Evolutionary conservation across 129 eudicot genomes (phyloP).

Genomic region (Lonicera japonica): DNA sequence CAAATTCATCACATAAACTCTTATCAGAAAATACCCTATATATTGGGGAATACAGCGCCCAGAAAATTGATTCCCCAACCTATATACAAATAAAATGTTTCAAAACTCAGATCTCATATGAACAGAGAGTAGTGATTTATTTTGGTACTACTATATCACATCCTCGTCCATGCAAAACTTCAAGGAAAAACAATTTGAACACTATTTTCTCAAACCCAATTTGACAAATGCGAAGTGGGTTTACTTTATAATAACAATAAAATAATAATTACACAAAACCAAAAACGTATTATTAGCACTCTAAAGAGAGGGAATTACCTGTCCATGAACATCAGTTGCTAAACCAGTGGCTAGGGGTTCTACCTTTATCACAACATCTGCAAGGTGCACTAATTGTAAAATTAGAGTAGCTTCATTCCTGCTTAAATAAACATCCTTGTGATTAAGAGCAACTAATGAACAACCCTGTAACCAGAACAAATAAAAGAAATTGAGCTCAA

Average conservation of each 20-base stretch:
- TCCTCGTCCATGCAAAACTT: too few relatives aligned
- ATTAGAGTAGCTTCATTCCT: slow-evolving; percentile 39
- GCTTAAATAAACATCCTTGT: slow-evolving; percentile 66
- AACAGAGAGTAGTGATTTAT: too few relatives aligned
- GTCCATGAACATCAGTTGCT: slow-evolving; percentile 96
- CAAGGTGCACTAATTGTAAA: slow-evolving; percentile 60
- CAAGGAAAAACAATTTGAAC: background rate
- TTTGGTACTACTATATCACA: too few relatives aligned
- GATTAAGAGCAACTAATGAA: slow-evolving; percentile 54
- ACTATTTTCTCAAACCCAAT: background rate
- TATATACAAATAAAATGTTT: too few relatives aligned
- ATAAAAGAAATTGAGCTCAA: slow-evolving; percentile 6
- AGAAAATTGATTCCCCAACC: too few relatives aligned
- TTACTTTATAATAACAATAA: background rate
- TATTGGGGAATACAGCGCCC: too few relatives aligned
- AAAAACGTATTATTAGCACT: background rate
- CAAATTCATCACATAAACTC: too few relatives aligned
- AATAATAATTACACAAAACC: background rate
- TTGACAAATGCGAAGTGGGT: background rate
- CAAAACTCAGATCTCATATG: too few relatives aligned
- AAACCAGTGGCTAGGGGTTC: slow-evolving; percentile 91
- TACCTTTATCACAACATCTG: slow-evolving; percentile 58
- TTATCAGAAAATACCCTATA: too few relatives aligned
- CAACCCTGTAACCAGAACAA: slow-evolving; percentile 47
- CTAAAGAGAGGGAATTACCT: slow-evolving; percentile 39